These are phyloP conservation scores for Sporisorium reilianum DNA, from an alignment of 1,284 basidiomycete species.

Conservation along the genomic window DNA sequence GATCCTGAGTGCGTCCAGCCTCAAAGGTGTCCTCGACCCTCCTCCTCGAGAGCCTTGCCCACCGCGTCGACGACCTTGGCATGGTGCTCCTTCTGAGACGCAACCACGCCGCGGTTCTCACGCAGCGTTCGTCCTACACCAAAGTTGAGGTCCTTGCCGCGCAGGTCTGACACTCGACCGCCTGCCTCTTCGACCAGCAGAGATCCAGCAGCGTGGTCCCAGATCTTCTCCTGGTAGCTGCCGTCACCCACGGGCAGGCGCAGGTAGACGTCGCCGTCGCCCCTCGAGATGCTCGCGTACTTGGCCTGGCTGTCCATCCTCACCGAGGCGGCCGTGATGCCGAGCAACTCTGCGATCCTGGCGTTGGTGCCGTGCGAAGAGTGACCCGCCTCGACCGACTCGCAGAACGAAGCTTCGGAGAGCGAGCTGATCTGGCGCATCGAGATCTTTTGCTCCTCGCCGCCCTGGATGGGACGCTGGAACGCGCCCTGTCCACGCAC, in stretches of 20 bases:
- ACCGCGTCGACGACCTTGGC: slow-evolving; percentile 80
- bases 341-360: slow-evolving; percentile 78
- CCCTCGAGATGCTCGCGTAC: slow-evolving; percentile 87
- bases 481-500: slow-evolving; percentile 64
- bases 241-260: slow-evolving; percentile 85
- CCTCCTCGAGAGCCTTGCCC: slow-evolving; percentile 75
- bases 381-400: slow-evolving; percentile 93
- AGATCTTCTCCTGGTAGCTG: slow-evolving; percentile 89
- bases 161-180: slow-evolving; percentile 84
- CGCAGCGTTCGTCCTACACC: slow-evolving; percentile 86
- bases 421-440: slow-evolving; percentile 66
- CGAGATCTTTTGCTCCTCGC: slow-evolving; percentile 49
- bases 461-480: slow-evolving; percentile 56
- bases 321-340: slow-evolving; percentile 77
- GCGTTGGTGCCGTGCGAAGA: slow-evolving; percentile 86
- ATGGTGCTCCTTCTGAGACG: slow-evolving; percentile 78
- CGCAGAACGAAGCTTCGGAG: slow-evolving; percentile 80
- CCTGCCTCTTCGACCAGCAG: slow-evolving; percentile 90
- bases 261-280: slow-evolving; percentile 89
- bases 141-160: slow-evolving; percentile 85
- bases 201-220: slow-evolving; percentile 93
- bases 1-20: background rate
- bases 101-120: slow-evolving; percentile 89
- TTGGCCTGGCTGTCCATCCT: slow-evolving; percentile 99
- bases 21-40: slow-evolving; percentile 65